Percentiles rank a stretch among this genome's conserved stretches.
phyloP scores from a whole-genome alignment of 140 eudicot species.

The Flaveria floridana region DNA sequence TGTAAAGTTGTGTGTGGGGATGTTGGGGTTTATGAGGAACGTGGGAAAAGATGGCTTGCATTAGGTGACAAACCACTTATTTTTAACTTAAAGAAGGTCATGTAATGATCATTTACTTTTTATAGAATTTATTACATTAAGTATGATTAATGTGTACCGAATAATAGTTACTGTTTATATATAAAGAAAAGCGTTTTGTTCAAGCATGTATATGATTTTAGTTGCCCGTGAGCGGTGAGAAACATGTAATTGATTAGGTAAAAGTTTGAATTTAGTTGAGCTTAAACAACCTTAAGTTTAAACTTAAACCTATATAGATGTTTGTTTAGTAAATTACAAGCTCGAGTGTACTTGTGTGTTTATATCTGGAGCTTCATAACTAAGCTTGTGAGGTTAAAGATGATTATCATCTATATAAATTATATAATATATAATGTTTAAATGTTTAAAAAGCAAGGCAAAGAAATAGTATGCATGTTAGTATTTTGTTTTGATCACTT shows the following conservation, averaged over 20 bases:
- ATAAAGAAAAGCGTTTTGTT: not conserved
- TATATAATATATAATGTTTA: no score
- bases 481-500: no score
- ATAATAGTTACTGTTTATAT: not conserved
- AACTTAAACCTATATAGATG: no score
- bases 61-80: conserved; percentile 52
- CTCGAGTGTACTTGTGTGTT: not conserved
- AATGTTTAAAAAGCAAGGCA: no score
- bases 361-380: no score
- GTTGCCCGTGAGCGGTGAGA: not conserved
- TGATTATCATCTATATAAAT: no score
- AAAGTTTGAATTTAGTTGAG: not conserved
- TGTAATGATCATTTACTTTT: conserved; percentile 12
- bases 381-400: no score
- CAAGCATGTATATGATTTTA: no score
- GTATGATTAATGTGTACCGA: not conserved
- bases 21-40: conserved; percentile 61
- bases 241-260: no score
- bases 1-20: conserved; percentile 71
- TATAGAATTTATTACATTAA: not conserved
- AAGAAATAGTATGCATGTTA: no score
- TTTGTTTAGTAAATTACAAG: not conserved
- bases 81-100: conserved; percentile 48
- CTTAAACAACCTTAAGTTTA: no score
- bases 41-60: conserved; percentile 71